phyloP scores from a whole-genome alignment of 768 basidiomycete genomes.

The Suillus plorans region DNA sequence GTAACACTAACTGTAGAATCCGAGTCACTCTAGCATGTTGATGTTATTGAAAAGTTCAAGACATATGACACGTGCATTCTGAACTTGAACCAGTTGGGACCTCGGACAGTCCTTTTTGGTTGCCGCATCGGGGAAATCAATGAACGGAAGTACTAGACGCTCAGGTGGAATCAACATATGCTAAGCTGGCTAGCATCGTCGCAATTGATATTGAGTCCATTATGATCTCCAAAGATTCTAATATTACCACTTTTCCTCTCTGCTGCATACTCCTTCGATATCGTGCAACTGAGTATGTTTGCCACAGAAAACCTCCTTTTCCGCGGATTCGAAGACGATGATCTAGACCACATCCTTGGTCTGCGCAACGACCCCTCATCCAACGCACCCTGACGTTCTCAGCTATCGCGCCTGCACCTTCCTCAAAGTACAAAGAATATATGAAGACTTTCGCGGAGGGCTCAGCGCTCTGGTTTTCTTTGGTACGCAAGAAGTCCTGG shows the following conservation, averaged over 20 bases:
- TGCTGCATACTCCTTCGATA: neutral
- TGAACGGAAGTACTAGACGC: too few relatives aligned
- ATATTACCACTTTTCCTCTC: neutral
- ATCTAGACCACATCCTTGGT: constrained; percentile 18
- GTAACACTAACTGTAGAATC: neutral
- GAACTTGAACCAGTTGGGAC: neutral
- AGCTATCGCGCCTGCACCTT: neutral
- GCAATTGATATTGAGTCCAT: neutral
- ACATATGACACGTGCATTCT: neutral
- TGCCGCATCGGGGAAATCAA: too few relatives aligned
- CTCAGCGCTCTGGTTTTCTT: constrained; percentile 20
- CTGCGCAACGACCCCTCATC: constrained; percentile 25
- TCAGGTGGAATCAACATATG: too few relatives aligned
- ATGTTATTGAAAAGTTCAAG: neutral
- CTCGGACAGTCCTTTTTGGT: neutral
- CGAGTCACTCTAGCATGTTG: neutral
- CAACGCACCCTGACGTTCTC: constrained; percentile 1
- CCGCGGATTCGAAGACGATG: constrained; percentile 22
- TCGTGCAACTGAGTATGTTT: constrained; percentile 19
- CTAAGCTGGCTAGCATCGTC: too few relatives aligned
- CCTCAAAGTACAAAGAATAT: neutral
- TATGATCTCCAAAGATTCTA: neutral
- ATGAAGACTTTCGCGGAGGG: neutral
- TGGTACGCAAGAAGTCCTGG: constrained; percentile 14
- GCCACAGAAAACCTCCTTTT: constrained; percentile 26